Evolutionary conservation across 441 rosid species (phyloP), one percentile per base, ranked within the genome.

Genomic region (Metrosideros polymorpha): DNA sequence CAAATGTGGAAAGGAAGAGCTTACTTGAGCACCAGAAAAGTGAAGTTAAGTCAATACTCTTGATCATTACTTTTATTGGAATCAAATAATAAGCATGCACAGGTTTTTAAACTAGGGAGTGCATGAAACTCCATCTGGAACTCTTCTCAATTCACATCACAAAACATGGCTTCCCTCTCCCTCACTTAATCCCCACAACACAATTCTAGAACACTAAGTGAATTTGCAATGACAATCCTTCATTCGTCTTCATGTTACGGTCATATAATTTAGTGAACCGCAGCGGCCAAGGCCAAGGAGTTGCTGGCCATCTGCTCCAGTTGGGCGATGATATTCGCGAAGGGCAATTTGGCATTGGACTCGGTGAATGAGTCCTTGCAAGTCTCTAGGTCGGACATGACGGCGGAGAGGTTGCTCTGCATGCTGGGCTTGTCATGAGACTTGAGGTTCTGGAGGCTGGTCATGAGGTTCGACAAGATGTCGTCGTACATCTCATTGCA

Each of bases 1-100:
- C 99, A 30, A 96, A 96, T n/a, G 87, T 94, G 98, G 99, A 96
- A 98, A 52, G 99, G 95, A 90, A 95, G 98, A 92, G 99, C 99
- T 15, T 98, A 95, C 92, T 94, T 95, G 92, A 98, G 98, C 94
- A 93, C 96, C 24, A 94, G 91, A 90, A 98, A 93, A 92, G 92
- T 90, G 66, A 96, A 95, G 92, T 88, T 95, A 85, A 97, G 95
- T 91, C 99, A 98, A 22, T 22, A 71, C 5, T 22, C 47, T 22
- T 71, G 79, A 71, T 71, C 47, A 1, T 35, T 5, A 39, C 27
- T 71, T 71, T 71, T 71, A 71, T 71, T 71, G 79, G 79, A 42
- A 71, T 71, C 79, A 12, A 5, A 3, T 39, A 22, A 19, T n/a
- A 71, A 71, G 10, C n/a, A 71, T 22, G 79, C 79, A 39, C 25